Evolutionary conservation across 1,139 yeast species (phyloP).

Genomic region (Yarrowia galli): DNA sequence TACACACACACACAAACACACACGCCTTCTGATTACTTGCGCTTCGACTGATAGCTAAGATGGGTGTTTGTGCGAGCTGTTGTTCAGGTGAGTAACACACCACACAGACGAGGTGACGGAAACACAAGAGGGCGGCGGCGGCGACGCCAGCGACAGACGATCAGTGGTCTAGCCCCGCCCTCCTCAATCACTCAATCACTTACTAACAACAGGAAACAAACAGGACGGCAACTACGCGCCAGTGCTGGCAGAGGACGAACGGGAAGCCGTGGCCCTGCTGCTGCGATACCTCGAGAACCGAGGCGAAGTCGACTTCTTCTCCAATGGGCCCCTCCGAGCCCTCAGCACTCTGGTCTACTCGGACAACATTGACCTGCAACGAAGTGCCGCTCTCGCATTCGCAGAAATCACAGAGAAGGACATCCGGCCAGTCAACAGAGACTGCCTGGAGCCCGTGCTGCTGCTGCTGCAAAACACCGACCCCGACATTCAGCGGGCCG

Average conservation of each 20-base stretch:
- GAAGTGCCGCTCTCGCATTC: constrained; percentile 97
- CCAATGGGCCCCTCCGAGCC: constrained; percentile 78
- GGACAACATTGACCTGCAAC: constrained; percentile 90
- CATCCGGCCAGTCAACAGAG: constrained; percentile 83
- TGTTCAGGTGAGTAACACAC: constrained; percentile 37
- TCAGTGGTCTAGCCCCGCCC: no score
- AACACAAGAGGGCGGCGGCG: neutral
- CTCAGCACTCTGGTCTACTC: constrained; percentile 91
- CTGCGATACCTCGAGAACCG: constrained; percentile 87
- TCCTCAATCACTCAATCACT: no score
- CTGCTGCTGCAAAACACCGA: constrained; percentile 86
- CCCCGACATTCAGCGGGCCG: constrained; percentile 96
- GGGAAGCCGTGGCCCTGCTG: constrained; percentile 92
- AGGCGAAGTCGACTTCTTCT: constrained; percentile 86
- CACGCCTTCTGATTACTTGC: neutral
- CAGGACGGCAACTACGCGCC: constrained; percentile 69
- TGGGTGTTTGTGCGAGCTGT: constrained; percentile 38
- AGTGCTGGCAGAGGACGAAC: constrained; percentile 92
- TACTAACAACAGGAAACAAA: constrained; percentile 47
- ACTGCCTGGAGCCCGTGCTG: constrained; percentile 90
- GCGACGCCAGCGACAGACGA: no score
- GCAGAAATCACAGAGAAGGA: constrained; percentile 95
- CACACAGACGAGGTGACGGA: neutral
- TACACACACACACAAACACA: neutral
- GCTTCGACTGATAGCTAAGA: constrained; percentile 28